Evolutionary conservation across 2,329 filamentous ascomycete species (phyloP).

Genomic region (Venturia carpophila): DNA sequence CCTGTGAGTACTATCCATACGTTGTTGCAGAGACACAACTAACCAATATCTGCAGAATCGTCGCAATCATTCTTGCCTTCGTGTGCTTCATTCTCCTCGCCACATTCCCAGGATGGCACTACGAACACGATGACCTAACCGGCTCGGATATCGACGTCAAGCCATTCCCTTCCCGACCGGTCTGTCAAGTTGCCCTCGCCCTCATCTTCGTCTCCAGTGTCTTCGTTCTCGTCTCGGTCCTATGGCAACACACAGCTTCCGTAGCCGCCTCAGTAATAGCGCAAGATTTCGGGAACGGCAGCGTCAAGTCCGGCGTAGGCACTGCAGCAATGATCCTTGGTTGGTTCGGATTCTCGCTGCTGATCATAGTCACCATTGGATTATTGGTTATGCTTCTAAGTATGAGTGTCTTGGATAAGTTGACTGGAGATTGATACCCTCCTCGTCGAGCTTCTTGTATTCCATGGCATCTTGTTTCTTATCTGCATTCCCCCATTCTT

Average conservation of each 20-base stretch:
- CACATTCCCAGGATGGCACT: conserved; percentile 96
- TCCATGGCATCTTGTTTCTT: background rate
- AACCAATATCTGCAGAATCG: conserved; percentile 55
- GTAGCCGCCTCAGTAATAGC: conserved; percentile 91
- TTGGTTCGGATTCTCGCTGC: conserved; percentile 90
- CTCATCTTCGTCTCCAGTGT: conserved; percentile 72
- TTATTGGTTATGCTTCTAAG: conserved; percentile 94
- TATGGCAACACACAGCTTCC: conserved; percentile 94
- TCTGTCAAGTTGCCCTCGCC: conserved; percentile 85
- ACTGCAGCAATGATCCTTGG: conserved; percentile 93
- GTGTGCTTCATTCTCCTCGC: conserved; percentile 90
- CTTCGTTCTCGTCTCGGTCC: conserved; percentile 57
- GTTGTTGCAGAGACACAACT: conserved; percentile 18
- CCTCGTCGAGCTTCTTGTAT: background rate
- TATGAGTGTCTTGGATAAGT: conserved; percentile 66
- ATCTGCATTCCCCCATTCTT: background rate
- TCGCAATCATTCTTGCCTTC: conserved; percentile 95
- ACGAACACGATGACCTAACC: conserved; percentile 66
- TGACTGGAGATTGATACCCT: conserved; percentile 31
- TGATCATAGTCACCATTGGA: conserved; percentile 94
- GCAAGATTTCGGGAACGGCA: conserved; percentile 85
- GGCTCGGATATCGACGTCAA: conserved; percentile 87
- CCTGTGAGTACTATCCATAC: conserved; percentile 51
- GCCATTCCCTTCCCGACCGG: conserved; percentile 83
- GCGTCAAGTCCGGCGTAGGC: conserved; percentile 79